These are phyloP conservation scores for Claviceps spartinae DNA, from an alignment of 2,329 filamentous ascomycete genomes.

Conservation along the genomic window DNA sequence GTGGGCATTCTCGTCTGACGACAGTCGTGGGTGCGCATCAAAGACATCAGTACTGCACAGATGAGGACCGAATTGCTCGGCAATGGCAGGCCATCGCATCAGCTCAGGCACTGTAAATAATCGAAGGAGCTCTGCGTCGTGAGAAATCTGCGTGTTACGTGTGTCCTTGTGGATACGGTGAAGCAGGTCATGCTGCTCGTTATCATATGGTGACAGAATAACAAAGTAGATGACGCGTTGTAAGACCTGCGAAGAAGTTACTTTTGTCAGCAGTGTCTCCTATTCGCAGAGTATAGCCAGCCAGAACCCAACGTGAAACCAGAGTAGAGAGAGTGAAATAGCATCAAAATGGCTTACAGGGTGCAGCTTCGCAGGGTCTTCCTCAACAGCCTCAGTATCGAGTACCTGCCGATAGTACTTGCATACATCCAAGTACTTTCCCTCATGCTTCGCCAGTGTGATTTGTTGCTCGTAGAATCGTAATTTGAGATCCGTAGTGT, in stretches of 20 bases:
- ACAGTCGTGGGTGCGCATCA: constrained; percentile 48
- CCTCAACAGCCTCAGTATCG: constrained; percentile 89
- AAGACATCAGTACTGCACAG: constrained; percentile 87
- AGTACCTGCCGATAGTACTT: constrained; percentile 96
- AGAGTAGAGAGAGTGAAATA: neutral
- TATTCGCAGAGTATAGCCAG: too few species aligned
- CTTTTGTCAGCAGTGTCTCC: neutral
- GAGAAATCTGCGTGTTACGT: constrained; percentile 62
- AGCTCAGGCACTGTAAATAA: constrained; percentile 91
- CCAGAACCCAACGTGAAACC: neutral
- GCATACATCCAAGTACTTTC: constrained; percentile 94
- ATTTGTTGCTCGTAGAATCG: constrained; percentile 97
- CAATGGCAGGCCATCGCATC: constrained; percentile 95
- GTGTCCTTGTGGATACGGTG: constrained; percentile 82
- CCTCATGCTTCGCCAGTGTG: constrained; percentile 84
- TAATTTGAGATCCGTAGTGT: constrained; percentile 92
- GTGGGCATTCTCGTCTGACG: constrained; percentile 65
- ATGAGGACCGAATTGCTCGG: constrained; percentile 77
- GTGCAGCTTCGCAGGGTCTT: constrained; percentile 72
- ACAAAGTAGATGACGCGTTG: constrained; percentile 96
- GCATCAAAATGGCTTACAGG: constrained; percentile 44
- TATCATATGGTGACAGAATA: constrained; percentile 92
- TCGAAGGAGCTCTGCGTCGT: constrained; percentile 77
- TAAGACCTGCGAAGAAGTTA: constrained; percentile 48
- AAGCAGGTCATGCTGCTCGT: constrained; percentile 93